These are phyloP conservation scores for Mucor velutinosus DNA, from an alignment of 371 early-diverging fungal species.

Conservation along the genomic window DNA sequence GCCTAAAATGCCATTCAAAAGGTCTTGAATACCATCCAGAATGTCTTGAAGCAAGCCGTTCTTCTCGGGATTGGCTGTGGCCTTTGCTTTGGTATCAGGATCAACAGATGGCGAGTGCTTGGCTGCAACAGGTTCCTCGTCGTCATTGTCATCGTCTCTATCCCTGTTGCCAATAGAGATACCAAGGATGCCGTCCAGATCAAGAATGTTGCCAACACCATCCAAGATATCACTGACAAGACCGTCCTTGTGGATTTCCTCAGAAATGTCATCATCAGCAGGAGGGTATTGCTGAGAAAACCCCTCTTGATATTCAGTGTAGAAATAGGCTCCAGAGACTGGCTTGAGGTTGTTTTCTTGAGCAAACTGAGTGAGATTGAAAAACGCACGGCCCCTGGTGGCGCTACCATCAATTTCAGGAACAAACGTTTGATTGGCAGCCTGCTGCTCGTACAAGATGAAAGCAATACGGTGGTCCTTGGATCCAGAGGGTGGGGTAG, in stretches of 20 bases:
- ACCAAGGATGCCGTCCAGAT: background rate
- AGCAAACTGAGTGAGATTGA: conserved; percentile 12
- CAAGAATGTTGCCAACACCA: background rate
- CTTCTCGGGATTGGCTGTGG: background rate
- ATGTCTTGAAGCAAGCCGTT: background rate
- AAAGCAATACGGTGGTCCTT: conserved; percentile 29
- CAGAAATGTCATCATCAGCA: background rate
- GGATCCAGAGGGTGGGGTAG: conserved; percentile 10
- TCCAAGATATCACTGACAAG: background rate
- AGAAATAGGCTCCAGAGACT: conserved; percentile 22
- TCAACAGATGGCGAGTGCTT: background rate
- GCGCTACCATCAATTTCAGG: background rate
- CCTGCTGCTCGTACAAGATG: conserved; percentile 29
- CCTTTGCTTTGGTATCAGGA: background rate
- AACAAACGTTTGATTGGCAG: background rate
- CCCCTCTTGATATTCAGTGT: background rate
- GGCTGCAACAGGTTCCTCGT: background rate
- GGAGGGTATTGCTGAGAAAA: conserved; percentile 1
- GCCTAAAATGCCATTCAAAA: background rate
- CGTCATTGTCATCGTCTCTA: background rate
- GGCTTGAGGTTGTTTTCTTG: conserved; percentile 23
- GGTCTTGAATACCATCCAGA: background rate
- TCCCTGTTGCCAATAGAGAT: background rate
- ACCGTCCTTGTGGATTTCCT: background rate
- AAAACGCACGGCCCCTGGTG: conserved; percentile 5